Conservation (phyloP, 2,329 filamentous ascomycete species). For the Penicillium brevicompactum region DNA sequence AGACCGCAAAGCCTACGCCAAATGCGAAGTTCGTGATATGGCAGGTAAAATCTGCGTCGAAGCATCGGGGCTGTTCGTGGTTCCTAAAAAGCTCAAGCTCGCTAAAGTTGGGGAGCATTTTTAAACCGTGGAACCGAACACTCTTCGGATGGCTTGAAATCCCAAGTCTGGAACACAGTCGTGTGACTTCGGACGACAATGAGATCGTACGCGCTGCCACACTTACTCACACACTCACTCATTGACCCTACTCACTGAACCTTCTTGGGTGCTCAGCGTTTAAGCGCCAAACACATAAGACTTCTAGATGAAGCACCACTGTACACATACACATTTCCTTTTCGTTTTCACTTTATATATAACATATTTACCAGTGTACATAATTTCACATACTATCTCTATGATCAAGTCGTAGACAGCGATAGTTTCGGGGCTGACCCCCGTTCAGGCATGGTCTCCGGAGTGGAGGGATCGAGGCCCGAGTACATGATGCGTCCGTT, state of each 20-base stretch:
- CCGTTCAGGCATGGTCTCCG: slow-evolving; percentile 15
- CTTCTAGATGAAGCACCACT: not conserved
- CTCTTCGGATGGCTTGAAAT: not conserved
- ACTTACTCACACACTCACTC: too few relatives aligned
- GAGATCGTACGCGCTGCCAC: not conserved
- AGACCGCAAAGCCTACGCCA: slow-evolving; percentile 42
- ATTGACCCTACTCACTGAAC: not conserved
- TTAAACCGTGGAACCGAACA: slow-evolving; percentile 24
- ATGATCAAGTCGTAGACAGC: not conserved
- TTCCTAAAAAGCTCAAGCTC: slow-evolving; percentile 54
- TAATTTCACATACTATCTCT: not conserved
- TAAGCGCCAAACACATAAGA: not conserved
- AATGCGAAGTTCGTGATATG: slow-evolving; percentile 36
- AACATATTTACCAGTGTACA: not conserved
- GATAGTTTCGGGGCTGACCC: slow-evolving; percentile 20
- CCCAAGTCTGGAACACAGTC: not conserved
- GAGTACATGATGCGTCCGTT: slow-evolving; percentile 10
- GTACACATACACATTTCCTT: not conserved
- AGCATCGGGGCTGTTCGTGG: slow-evolving; percentile 61
- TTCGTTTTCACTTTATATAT: not conserved
- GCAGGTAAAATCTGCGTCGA: slow-evolving; percentile 61
- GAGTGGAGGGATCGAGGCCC: slow-evolving; percentile 6
- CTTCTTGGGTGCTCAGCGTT: not conserved
- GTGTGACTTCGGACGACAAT: not conserved
- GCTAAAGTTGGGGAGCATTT: slow-evolving; percentile 44